Conservation (phyloP, 768 basidiomycete species). For the Suillus americanus region DNA sequence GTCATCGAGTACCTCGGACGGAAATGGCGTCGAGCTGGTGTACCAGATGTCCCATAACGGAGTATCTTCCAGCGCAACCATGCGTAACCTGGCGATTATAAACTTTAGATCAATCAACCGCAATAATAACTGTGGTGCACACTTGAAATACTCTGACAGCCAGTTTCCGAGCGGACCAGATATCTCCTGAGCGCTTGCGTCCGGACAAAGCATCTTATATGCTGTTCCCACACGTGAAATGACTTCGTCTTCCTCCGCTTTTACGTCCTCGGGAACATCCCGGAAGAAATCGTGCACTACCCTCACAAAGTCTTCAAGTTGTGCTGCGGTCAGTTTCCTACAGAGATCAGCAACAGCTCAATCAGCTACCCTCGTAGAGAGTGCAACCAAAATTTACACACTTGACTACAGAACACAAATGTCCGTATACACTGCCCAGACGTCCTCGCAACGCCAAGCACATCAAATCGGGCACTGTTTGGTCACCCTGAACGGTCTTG, state of each 20-base stretch:
- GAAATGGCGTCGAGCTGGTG: constrained; percentile 62
- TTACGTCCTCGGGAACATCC: constrained; percentile 30
- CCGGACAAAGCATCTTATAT: constrained; percentile 14
- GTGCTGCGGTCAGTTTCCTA: constrained; percentile 42
- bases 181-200: constrained; percentile 19
- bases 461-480: constrained; percentile 41
- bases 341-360: not conserved
- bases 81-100: constrained; percentile 34
- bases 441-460: constrained; percentile 45
- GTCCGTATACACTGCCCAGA: constrained; percentile 41
- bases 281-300: constrained; percentile 40
- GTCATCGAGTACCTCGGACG: constrained; percentile 53
- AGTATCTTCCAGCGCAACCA: constrained; percentile 48
- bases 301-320: constrained; percentile 39
- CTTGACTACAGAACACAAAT: constrained; percentile 49
- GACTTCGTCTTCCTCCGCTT: constrained; percentile 34
- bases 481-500: constrained; percentile 33
- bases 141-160: constrained; percentile 54
- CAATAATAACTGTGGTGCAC: constrained; percentile 15
- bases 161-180: constrained; percentile 42
- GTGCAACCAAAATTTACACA: constrained; percentile 28
- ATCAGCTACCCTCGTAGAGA: constrained; percentile 4
- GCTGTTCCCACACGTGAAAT: constrained; percentile 25
- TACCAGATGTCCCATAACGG: constrained; percentile 75
- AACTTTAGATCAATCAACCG: not conserved